Evolutionary conservation across 768 basidiomycete species (phyloP).

Genomic region (Rhizopogon vinicolor): DNA sequence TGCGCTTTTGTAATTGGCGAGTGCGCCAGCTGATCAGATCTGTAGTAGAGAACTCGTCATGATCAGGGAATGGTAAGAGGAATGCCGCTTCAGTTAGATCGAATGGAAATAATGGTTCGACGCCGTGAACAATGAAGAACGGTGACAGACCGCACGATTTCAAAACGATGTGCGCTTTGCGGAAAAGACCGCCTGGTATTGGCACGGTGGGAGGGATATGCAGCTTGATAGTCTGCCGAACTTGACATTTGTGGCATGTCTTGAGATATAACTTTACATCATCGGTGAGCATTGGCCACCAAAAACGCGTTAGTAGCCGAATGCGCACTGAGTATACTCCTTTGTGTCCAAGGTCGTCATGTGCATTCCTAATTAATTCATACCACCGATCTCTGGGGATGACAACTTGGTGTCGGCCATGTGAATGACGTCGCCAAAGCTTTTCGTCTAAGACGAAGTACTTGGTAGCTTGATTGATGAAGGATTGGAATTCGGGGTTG

Average conservation of each 20-base stretch:
- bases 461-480: not conserved
- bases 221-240: not conserved
- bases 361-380: not conserved
- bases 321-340: not conserved
- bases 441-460: not conserved
- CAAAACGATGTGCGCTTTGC: not conserved
- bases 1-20: too few relatives aligned
- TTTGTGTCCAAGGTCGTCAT: constrained; percentile 1
- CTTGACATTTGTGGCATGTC: not conserved
- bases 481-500: too few relatives aligned
- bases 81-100: constrained; percentile 24
- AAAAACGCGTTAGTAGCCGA: not conserved
- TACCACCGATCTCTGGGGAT: not conserved
- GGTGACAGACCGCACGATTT: too few relatives aligned
- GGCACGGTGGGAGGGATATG: not conserved
- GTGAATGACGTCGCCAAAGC: not conserved
- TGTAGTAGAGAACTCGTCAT: not conserved
- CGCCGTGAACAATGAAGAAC: too few relatives aligned
- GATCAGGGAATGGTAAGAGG: not conserved
- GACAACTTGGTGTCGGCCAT: not conserved
- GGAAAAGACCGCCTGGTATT: not conserved
- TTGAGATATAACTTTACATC: not conserved
- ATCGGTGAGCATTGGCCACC: not conserved
- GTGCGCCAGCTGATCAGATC: not conserved
- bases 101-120: constrained; percentile 24